Base-by-base conservation (phyloP, 2,329 filamentous ascomycete genomes). In the Chlorencoelia australis region DNA sequence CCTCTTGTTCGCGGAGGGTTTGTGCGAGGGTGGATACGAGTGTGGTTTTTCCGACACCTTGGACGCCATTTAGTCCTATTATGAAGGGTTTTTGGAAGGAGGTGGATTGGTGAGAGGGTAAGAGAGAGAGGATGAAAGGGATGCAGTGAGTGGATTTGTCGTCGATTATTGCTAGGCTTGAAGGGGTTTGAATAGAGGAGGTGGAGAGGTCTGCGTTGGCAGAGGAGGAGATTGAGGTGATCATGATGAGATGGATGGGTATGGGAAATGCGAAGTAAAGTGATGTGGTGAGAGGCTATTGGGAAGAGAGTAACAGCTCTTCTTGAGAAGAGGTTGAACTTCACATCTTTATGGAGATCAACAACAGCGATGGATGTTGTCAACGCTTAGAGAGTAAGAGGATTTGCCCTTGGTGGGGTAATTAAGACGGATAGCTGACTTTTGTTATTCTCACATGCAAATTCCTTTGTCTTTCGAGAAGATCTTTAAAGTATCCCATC, bases 21-120 rank as follows among this genome's bases (percentile, higher is more conserved):
- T 59, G 49, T 42, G 66, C 70, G 28, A 94, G 71, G 4, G 72
- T 68, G 24, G 69, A 69, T 24, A 88, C 87, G 51, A 94, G 71
- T 9, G 88, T 93, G 3, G 88, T 93, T 65, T 96, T 95, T 48
- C 89, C 89, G 24, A 84, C 81, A 42, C 89, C 89, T 62, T 95
- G 89, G 18, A 94, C 76, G 42, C 88, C 89, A 51, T 93, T 94
- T 51, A 96, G 71, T 30, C 87, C 89, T 44, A 95, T 70, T 57
- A 94, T 75, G 59, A 94, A 83, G 18, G 87, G 86, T 14, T 34
- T 63, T 15, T 47, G 35, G 37, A 51, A 40, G 55, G 43, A 25
- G 53, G 54, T 25, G 51, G 47, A 37, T 42, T 62, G 63, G 55
- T 80, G 71, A 22, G 57, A 45, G 40, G 66, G 56, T 39, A 85